phyloP scores from a whole-genome alignment of 2,329 filamentous ascomycete species.

The Sporothrix sp. region DNA sequence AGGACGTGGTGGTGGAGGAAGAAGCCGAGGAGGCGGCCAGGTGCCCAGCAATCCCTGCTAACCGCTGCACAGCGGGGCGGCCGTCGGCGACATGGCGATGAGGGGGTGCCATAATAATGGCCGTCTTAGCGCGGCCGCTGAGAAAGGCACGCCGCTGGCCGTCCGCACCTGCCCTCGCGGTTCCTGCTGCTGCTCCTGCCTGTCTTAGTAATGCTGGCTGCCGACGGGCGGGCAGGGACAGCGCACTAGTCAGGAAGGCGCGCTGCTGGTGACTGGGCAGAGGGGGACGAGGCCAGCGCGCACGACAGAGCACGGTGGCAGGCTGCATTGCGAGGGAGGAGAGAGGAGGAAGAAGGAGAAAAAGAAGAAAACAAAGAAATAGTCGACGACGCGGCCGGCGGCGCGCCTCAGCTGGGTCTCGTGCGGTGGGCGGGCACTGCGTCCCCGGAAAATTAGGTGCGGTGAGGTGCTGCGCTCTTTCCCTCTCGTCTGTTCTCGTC shows the following conservation, averaged over 20 bases:
- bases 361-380: no score
- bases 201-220: slow-evolving; percentile 16
- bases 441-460: slow-evolving; percentile 2
- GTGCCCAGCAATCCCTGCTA: slow-evolving; percentile 24
- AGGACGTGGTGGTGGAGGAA: slow-evolving; percentile 20
- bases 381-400: not conserved
- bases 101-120: slow-evolving; percentile 7
- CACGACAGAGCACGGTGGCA: not conserved
- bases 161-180: not conserved
- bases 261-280: slow-evolving; percentile 1
- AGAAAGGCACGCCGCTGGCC: not conserved
- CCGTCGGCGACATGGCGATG: slow-evolving; percentile 11
- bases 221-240: slow-evolving; percentile 7
- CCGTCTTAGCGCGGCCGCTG: not conserved
- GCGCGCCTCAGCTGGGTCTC: not conserved
- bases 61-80: slow-evolving; percentile 21
- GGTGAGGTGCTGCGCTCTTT: not conserved
- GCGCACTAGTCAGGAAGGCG: slow-evolving; percentile 10
- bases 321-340: slow-evolving; percentile 10
- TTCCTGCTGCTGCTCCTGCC: not conserved
- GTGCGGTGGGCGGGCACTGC: not conserved
- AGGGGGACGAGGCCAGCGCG: not conserved
- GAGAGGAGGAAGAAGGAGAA: not conserved
- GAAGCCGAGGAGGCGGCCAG: slow-evolving; percentile 20
- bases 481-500: not conserved